Evolutionary conservation across 192 early-diverging fungal species (phyloP), one percentile per base, ranked within the genome.

Genomic region (Podochytrium sp.): DNA sequence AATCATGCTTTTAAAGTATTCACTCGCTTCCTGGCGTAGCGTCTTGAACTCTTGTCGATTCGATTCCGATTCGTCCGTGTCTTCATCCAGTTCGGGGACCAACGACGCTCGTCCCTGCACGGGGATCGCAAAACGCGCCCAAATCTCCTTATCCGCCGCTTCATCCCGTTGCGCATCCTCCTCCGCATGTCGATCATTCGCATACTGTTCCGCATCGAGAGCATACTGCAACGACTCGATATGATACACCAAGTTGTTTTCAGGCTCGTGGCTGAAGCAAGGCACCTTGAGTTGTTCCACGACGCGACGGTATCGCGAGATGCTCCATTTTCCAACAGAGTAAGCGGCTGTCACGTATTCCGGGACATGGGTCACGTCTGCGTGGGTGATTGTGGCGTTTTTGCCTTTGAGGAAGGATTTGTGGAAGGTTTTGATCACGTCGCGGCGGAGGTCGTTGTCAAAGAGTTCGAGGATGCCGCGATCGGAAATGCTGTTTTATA

Each of bases 261-360:
- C 32, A 25, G 74, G 78, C 27, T 33, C 47, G 14, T 71, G 33
- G 4, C 18, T 18, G 60, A 76, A 76, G 30, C 37, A 51, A 7
- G 41, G 51, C 25, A 73, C 75, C 50, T 65, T 49, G 5, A 80
- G 32, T 32, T 73, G 43, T 25, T 65, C 59, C 29, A 76, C n/a
- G 18, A 80, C 27, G 35, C 57, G 34, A 10, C 72, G 69, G 50
- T 74, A 80, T 33, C 79, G 79, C 20, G 62, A 49, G 23, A 76
- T 38, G 40, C 70, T 73, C 79, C 79, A 80, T 40, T 76, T 51
- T n/a, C 75, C 79, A 20, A 76, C 20, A 29, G 75, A 42, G 49
- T 76, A 80, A n/a, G 79, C 49, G 10, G 79, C 68, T 23, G 76
- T 75, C 27, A 76, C 74, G 27, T 73, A 56, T 23, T 59, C 61